Base-by-base conservation (phyloP, 2,329 filamentous ascomycete species). In the Fusarium ramigenum region DNA sequence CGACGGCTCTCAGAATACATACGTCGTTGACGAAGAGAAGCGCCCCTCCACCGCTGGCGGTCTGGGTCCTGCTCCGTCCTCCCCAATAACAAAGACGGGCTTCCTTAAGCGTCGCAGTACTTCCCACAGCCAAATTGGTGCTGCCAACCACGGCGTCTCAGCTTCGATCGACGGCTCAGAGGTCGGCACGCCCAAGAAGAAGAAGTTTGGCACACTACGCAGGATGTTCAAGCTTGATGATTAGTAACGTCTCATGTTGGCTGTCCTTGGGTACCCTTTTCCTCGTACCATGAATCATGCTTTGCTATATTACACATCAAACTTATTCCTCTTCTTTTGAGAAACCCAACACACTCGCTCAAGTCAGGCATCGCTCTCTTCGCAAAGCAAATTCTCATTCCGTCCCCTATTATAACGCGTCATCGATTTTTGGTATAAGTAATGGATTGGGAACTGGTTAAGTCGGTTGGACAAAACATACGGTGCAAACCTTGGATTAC, bases 171-270 rank as follows among this genome's bases (percentile, higher is more conserved):
- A 75, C 30, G 71, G 66, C 19, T 56, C 65, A 39, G 68, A 63
- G n/a, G 60, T 73, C 14, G 58, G 70, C 32, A 60, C 54, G 16
- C 67, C 63, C 70, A 86, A 82, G 83, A 89, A 88, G 83, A 93
- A 93, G 86, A 93, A 91, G 81, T 93, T 94, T 80, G 86, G 87
- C 46, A 83, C 85, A 61, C 81, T 94, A 78, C 89, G 92, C 79
- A 89, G 86, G 79, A 91, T 92, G 80, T 92, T 94, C 81, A 80
- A 84, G 46, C 79, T 88, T 63, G 79, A 87, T 68, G 85, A 87
- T 69, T 86, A 82, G 60, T 42, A 15, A 36, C 63, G 21, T 42
- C 21, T 28, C 16, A n/a, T 39, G 14, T n/a, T 42, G n/a, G 30
- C 36, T 16, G 36, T 12, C 21, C 25, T n/a, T 16, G 9, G 10